phyloP scores from a whole-genome alignment of 495 filamentous ascomycete species.

The Tuber magnatum region DNA sequence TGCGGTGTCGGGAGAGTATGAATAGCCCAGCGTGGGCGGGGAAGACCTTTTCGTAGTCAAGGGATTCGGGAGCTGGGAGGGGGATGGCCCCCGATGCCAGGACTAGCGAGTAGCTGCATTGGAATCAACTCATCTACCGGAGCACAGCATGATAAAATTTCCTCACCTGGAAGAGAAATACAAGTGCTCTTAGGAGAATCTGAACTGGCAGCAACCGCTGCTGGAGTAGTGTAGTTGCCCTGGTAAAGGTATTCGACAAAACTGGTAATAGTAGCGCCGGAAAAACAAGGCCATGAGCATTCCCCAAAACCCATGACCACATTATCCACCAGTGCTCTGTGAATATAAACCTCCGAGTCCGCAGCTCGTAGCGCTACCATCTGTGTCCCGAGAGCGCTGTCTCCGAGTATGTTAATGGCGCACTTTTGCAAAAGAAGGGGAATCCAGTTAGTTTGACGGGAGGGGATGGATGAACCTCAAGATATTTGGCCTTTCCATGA shows the following conservation, averaged over 20 bases:
- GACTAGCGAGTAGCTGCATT: not conserved
- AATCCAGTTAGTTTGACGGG: not conserved
- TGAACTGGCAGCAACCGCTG: not conserved
- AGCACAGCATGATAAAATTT: not conserved
- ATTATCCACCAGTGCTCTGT: not conserved
- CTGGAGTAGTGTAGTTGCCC: slow-evolving; percentile 8
- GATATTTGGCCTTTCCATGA: not conserved
- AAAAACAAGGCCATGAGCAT: not conserved
- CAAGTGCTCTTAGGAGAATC: not conserved
- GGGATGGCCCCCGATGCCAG: not conserved
- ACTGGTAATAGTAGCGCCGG: slow-evolving; percentile 3
- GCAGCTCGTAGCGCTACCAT: not conserved
- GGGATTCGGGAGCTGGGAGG: not conserved
- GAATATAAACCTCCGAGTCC: not conserved
- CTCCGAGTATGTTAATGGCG: not conserved
- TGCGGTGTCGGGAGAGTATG: not conserved
- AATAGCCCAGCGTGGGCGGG: not conserved
- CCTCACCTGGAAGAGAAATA: not conserved
- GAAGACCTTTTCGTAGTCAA: not conserved
- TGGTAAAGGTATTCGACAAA: slow-evolving; percentile 19
- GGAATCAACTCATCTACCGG: not conserved
- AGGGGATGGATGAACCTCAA: not conserved
- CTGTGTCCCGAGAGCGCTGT: not conserved
- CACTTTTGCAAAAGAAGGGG: not conserved
- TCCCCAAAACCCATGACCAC: not conserved